Conservation (phyloP, 169 alveolate species). For the Babesia gibsoni region DNA sequence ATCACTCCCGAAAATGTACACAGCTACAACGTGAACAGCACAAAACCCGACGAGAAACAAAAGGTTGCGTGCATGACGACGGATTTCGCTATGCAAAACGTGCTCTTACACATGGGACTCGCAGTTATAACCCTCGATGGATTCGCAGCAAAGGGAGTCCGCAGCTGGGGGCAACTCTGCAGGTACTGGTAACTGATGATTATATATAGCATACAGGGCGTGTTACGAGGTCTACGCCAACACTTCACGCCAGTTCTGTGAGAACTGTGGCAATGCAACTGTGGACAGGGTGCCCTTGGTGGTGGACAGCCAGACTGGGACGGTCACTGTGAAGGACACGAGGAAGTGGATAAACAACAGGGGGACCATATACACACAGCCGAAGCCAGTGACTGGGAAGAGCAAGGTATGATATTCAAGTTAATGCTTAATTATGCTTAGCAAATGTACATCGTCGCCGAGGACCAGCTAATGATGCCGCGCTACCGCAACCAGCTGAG, state of each 20-base stretch:
- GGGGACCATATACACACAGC: slow-evolving; percentile 70
- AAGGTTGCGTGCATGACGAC: slow-evolving; percentile 84
- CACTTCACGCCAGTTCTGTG: slow-evolving; percentile 76
- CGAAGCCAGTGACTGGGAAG: slow-evolving; percentile 63
- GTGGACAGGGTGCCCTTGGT: slow-evolving; percentile 64
- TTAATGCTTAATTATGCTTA: neutral
- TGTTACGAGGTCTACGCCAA: slow-evolving; percentile 67
- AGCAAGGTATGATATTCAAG: slow-evolving; percentile 9
- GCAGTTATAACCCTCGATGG: slow-evolving; percentile 85
- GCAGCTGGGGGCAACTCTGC: slow-evolving; percentile 85
- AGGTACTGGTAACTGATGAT: slow-evolving; percentile 2
- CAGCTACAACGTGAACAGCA: slow-evolving; percentile 58
- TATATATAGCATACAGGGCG: slow-evolving; percentile 34
- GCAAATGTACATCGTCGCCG: slow-evolving; percentile 62
- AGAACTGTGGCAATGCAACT: slow-evolving; percentile 88
- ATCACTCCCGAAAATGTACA: slow-evolving; percentile 69
- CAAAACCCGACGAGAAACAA: slow-evolving; percentile 1
- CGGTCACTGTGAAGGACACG: slow-evolving; percentile 57
- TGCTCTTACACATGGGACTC: slow-evolving; percentile 84
- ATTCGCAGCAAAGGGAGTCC: slow-evolving; percentile 74
- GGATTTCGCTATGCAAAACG: slow-evolving; percentile 90
- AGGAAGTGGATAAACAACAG: slow-evolving; percentile 70
- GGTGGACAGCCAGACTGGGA: slow-evolving; percentile 50
- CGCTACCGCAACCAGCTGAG: slow-evolving; percentile 52
- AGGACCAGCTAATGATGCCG: slow-evolving; percentile 68